phyloP scores from a whole-genome alignment of 176 grass and related monocot genomes.

The Raddia distichophylla region DNA sequence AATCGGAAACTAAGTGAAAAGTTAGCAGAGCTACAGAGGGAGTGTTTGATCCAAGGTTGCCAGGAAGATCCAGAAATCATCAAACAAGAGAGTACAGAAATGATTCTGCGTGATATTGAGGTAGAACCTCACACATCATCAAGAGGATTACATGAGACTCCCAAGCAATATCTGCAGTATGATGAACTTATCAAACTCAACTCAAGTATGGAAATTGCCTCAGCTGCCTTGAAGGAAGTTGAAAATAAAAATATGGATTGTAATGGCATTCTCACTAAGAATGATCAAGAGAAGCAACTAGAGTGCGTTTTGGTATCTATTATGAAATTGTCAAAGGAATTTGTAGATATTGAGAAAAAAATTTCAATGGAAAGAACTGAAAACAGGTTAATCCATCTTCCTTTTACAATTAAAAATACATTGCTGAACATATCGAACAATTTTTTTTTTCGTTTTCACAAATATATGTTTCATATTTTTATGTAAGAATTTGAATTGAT shows the following conservation, averaged over 20 bases:
- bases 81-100: constrained; percentile 52
- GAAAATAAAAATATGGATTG: constrained; percentile 33
- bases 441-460: not conserved
- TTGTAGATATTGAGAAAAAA: constrained; percentile 63
- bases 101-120: constrained; percentile 50
- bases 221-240: constrained; percentile 41
- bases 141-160: constrained; percentile 37
- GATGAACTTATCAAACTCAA: constrained; percentile 55
- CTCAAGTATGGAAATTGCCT: constrained; percentile 34
- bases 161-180: constrained; percentile 34
- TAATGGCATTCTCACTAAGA: constrained; percentile 42
- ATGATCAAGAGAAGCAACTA: constrained; percentile 72
- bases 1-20: constrained; percentile 66
- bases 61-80: constrained; percentile 56
- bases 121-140: constrained; percentile 39
- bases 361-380: constrained; percentile 50
- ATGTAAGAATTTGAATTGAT: not conserved
- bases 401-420: not conserved
- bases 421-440: not conserved
- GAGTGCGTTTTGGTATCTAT: constrained; percentile 65
- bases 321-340: constrained; percentile 73
- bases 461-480: not conserved
- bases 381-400: constrained; percentile 55
- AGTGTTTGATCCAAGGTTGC: constrained; percentile 18
- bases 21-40: constrained; percentile 44